A percentile compares a stretch with the other conserved stretches of the same genome.
phyloP scores from a whole-genome alignment of 208 protist genomes.

The Crithidia mellificae region DNA sequence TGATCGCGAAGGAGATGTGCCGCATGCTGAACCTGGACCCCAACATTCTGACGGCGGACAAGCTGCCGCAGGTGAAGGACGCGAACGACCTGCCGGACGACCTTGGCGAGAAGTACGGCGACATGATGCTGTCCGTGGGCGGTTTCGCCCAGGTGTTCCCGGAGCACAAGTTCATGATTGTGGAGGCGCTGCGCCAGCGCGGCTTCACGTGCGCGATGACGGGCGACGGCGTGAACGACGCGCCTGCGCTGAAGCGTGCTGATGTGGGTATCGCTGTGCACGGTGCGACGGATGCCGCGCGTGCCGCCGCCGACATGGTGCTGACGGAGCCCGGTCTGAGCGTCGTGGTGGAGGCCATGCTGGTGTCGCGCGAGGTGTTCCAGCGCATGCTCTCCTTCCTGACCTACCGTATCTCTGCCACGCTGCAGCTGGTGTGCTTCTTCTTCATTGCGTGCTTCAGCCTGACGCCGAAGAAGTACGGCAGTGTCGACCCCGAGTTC shows the following conservation, averaged over 20 bases:
- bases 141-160: too few species aligned
- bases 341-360: conserved; percentile 94
- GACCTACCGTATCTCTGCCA: conserved; percentile 81
- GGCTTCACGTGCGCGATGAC: conserved; percentile 88
- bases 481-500: conserved; percentile 59
- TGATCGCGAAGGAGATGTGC: conserved; percentile 94
- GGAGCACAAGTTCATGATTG: conserved; percentile 89
- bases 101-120: conserved; percentile 72
- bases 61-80: conserved; percentile 87
- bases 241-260: conserved; percentile 94
- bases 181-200: conserved; percentile 80
- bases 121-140: too few species aligned
- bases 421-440: conserved; percentile 82
- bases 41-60: conserved; percentile 56
- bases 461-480: conserved; percentile 70
- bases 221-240: conserved; percentile 98
- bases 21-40: conserved; percentile 90
- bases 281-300: conserved; percentile 95
- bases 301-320: conserved; percentile 91
- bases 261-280: conserved; percentile 98
- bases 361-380: conserved; percentile 93
- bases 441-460: conserved; percentile 86
- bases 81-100: conserved; percentile 92
- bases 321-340: conserved; percentile 95
- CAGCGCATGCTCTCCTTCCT: conserved; percentile 92